A percentile compares a stretch with the other conserved stretches of the same genome.
These are phyloP conservation scores for Macrocybe sp. DNA, from an alignment of 1,284 basidiomycete species.

Conservation along the genomic window DNA sequence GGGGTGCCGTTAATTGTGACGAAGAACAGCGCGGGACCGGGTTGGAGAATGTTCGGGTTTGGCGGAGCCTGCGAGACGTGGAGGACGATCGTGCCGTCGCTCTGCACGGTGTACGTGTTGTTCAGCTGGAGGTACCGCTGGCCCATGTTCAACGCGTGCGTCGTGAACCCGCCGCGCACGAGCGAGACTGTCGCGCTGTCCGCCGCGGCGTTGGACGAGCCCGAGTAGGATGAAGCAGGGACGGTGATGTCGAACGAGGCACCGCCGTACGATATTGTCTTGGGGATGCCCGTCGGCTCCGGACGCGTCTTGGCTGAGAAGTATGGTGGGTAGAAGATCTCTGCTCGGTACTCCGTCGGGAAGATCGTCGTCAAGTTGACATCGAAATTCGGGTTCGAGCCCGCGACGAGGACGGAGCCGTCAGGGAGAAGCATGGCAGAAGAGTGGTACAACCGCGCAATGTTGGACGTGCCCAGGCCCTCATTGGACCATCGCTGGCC, in stretches of 20 bases:
- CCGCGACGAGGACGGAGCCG: constrained; percentile 80
- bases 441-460: constrained; percentile 83
- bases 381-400: constrained; percentile 90
- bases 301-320: constrained; percentile 76
- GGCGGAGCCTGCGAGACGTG: constrained; percentile 80
- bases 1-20: constrained; percentile 83
- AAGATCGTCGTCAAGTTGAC: constrained; percentile 62
- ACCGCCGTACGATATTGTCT: constrained; percentile 78
- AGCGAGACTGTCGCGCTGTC: constrained; percentile 76
- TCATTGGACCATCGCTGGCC: constrained; percentile 70
- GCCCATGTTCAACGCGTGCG: constrained; percentile 95
- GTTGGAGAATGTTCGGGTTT: constrained; percentile 80
- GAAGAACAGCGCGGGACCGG: constrained; percentile 81
- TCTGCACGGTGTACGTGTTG: constrained; percentile 77
- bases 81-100: constrained; percentile 67
- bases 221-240: constrained; percentile 54
- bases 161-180: constrained; percentile 87
- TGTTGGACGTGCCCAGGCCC: constrained; percentile 52
- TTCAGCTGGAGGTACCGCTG: constrained; percentile 76
- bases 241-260: constrained; percentile 59
- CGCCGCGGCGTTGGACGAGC: constrained; percentile 61
- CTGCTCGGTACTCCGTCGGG: constrained; percentile 84
- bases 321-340: constrained; percentile 82
- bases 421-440: constrained; percentile 83
- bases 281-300: constrained; percentile 63